phyloP scores from a whole-genome alignment of 2,329 filamentous ascomycete genomes.

The Mollisiaceae sp. region DNA sequence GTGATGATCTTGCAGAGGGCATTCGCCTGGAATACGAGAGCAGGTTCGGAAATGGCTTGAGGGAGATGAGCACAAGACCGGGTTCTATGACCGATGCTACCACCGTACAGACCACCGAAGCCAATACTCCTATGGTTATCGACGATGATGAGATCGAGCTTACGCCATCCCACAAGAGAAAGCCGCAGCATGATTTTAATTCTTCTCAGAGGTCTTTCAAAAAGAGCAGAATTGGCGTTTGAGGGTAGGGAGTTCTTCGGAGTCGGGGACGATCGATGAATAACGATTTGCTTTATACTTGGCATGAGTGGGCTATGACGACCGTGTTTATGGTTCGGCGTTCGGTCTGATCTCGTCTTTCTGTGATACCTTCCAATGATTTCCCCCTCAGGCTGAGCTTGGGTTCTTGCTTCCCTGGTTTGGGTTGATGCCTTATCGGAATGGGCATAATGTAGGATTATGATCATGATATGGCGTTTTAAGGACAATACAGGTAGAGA shows the following conservation, averaged over 20 bases:
- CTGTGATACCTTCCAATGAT: slow-evolving; percentile 4
- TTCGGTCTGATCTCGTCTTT: neutral
- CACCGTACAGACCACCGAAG: slow-evolving; percentile 40
- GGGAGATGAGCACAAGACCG: slow-evolving; percentile 22
- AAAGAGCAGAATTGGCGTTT: slow-evolving; percentile 15
- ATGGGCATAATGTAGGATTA: slow-evolving; percentile 4
- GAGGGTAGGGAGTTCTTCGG: neutral
- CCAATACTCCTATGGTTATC: slow-evolving; percentile 35
- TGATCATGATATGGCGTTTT: slow-evolving; percentile 4
- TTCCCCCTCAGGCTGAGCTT: neutral
- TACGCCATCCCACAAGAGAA: slow-evolving; percentile 25
- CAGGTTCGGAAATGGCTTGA: slow-evolving; percentile 19
- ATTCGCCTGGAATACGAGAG: slow-evolving; percentile 35
- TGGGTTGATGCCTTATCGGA: neutral
- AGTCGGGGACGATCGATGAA: neutral
- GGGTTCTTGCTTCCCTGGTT: neutral
- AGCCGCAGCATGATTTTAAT: slow-evolving; percentile 16
- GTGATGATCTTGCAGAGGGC: slow-evolving; percentile 38
- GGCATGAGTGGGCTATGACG: neutral
- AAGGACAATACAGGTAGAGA: neutral
- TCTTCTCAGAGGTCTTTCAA: slow-evolving; percentile 11
- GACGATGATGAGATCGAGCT: slow-evolving; percentile 30
- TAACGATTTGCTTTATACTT: neutral
- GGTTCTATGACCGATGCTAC: slow-evolving; percentile 42
- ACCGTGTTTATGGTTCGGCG: neutral